Percentiles rank a stretch among this genome's conserved stretches.
Conservation (phyloP, 352 stramenopile species). For the Globisporangium irregulare region DNA sequence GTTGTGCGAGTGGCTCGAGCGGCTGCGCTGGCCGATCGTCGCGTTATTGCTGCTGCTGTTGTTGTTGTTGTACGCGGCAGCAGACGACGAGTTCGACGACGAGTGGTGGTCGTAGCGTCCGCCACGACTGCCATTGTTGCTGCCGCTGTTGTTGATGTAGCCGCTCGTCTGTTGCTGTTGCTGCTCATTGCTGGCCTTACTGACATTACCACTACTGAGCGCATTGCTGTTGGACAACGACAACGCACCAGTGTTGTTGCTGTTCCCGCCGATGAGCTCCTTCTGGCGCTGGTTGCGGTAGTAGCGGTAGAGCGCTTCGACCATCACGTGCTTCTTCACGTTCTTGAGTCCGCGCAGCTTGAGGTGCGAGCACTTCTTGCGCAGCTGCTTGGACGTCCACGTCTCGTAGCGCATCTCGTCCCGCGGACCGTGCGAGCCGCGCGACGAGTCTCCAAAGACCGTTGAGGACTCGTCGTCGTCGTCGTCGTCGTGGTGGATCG, state of each 20-base stretch:
- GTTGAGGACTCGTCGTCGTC: constrained; percentile 17
- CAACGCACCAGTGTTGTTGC: too few species aligned
- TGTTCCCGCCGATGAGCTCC: constrained; percentile 23
- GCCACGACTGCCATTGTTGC: not conserved
- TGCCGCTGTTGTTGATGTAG: constrained; percentile 10
- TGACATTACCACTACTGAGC: constrained; percentile 3
- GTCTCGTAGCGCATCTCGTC: constrained; percentile 72
- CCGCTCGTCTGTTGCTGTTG: constrained; percentile 13
- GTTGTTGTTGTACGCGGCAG: constrained; percentile 12
- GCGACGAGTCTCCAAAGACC: constrained; percentile 33
- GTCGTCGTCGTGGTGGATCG: constrained; percentile 10
- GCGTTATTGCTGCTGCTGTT: constrained; percentile 11
- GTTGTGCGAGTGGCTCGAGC: not conserved
- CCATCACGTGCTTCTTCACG: constrained; percentile 86
- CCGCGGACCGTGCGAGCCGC: constrained; percentile 45
- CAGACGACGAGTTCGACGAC: not conserved
- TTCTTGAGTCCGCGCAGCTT: constrained; percentile 82
- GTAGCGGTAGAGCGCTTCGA: constrained; percentile 75
- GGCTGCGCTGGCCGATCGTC: constrained; percentile 4
- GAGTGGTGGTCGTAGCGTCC: constrained; percentile 10
- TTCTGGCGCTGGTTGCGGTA: constrained; percentile 66
- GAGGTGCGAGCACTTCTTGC: constrained; percentile 78
- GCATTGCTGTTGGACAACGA: not conserved
- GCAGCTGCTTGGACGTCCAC: constrained; percentile 79
- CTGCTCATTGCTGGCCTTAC: constrained; percentile 12